Conservation (phyloP, 2,329 filamentous ascomycete genomes). For the Sporothrix dimorphospora region DNA sequence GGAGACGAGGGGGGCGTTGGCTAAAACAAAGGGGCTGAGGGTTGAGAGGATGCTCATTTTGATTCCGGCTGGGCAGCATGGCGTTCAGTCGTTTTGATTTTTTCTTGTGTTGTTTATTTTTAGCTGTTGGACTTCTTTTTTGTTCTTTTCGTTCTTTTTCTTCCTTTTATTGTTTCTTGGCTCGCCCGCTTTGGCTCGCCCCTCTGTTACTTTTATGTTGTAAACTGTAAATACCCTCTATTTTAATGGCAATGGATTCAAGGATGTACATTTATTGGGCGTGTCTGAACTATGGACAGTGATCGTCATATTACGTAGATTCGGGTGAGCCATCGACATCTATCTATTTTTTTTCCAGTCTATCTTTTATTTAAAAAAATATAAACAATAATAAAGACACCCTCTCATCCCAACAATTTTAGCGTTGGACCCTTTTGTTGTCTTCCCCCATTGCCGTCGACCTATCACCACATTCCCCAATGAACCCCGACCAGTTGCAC, state of each 20-base stretch:
- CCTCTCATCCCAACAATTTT: neutral
- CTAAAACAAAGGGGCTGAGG: neutral
- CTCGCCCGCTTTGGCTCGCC: neutral
- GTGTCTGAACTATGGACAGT: neutral
- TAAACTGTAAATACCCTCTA: slow-evolving; percentile 11
- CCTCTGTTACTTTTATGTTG: slow-evolving; percentile 9
- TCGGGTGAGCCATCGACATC: neutral
- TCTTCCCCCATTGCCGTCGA: neutral
- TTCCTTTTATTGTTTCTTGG: neutral
- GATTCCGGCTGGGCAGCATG: slow-evolving; percentile 9
- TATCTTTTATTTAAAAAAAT: neutral
- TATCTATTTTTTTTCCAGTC: neutral
- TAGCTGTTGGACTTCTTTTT: neutral
- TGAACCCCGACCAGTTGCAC: neutral
- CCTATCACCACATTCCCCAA: neutral
- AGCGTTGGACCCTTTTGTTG: neutral
- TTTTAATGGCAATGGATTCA: slow-evolving; percentile 16
- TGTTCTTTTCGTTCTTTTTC: neutral
- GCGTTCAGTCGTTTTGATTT: slow-evolving; percentile 14
- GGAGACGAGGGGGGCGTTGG: neutral
- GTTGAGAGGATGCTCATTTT: neutral
- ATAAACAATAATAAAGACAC: neutral
- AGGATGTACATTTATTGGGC: neutral
- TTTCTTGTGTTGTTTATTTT: slow-evolving; percentile 1
- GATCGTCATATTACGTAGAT: neutral